Evolutionary conservation across 2,329 filamentous ascomycete species (phyloP), one percentile per base, ranked within the genome.

Genomic region (Tolypocladium paradoxum): DNA sequence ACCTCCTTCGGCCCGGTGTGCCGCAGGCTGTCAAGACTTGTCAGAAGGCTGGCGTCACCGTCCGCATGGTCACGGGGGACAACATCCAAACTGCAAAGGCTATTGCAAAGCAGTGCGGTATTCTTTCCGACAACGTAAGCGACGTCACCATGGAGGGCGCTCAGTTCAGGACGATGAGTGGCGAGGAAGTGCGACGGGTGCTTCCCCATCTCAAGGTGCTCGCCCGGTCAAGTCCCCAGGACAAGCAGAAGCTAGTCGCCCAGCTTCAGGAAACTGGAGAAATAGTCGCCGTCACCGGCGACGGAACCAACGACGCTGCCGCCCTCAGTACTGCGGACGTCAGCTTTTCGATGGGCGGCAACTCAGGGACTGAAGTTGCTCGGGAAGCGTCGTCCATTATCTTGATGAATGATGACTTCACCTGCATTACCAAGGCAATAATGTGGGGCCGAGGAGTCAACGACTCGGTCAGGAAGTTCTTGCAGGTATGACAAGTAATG

Each of bases 361-460:
- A 3, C 14, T 14, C 80, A 16, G 82, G 83, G n/a, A 85, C 82
- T 0, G 82, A 85, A 58, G 81, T 85, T 9, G 83, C 82, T 18
- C 84, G 84, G 67, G 82, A 85, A 61, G 82, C 82, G 1, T 84
- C 81, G 18, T 81, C 81, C 6, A 85, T 85, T 57, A 82, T 85
- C 55, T 72, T 85, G 16, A 75, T 85, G 62, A 82, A 85, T 58
- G 82, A 85, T 57, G 85, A 85, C 64, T 85, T 85, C 58, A 67
- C 75, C 9, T 82, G 82, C 1, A 86, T 85, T 56, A 78, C 86
- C 38, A 85, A 79, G 47, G 83, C 83, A 4, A 73, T 86, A 48
- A 78, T 81, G 59, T 86, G 83, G 83, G 83, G 83, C 20, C 76
- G 83, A 54, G 79, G 79, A 11, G 82, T 86, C 53, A 86, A 85